These are phyloP conservation scores for Ogataea parapolymorpha DNA, from an alignment of 805 yeast genomes.

Conservation along the genomic window DNA sequence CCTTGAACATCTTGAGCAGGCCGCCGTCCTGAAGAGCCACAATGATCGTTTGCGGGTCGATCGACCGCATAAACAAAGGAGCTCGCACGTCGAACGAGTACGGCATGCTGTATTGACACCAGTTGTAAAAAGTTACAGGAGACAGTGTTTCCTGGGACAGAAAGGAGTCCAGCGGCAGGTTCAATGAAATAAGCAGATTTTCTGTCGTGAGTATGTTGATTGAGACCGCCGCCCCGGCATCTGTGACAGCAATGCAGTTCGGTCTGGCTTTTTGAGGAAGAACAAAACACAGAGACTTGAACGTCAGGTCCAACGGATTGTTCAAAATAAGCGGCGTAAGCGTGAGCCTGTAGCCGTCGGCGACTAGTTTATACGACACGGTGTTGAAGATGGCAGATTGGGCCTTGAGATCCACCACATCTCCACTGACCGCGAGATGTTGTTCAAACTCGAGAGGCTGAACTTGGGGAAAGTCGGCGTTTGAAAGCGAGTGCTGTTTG, in stretches of 20 bases:
- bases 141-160: constrained; percentile 15
- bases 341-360: constrained; percentile 9
- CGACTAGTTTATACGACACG: constrained; percentile 15
- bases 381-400: constrained; percentile 15
- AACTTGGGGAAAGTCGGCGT: constrained; percentile 7
- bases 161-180: constrained; percentile 44
- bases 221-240: constrained; percentile 34
- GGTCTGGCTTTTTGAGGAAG: constrained; percentile 37
- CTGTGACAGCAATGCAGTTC: constrained; percentile 38
- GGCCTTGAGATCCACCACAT: constrained; percentile 6
- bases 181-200: constrained; percentile 51
- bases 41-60: constrained; percentile 44
- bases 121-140: constrained; percentile 38
- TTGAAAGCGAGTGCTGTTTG: constrained; percentile 8
- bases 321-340: constrained; percentile 40
- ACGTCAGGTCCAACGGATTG: constrained; percentile 33
- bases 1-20: constrained; percentile 50
- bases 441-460: constrained; percentile 5
- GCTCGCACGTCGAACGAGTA: constrained; percentile 56
- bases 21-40: constrained; percentile 78
- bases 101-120: constrained; percentile 70
- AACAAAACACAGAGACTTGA: constrained; percentile 37
- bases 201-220: constrained; percentile 52
- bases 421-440: constrained; percentile 15
- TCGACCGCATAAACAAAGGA: constrained; percentile 51